Conservation (phyloP, 176 grass and related monocot species). For the Bolboschoenus planiculmis region DNA sequence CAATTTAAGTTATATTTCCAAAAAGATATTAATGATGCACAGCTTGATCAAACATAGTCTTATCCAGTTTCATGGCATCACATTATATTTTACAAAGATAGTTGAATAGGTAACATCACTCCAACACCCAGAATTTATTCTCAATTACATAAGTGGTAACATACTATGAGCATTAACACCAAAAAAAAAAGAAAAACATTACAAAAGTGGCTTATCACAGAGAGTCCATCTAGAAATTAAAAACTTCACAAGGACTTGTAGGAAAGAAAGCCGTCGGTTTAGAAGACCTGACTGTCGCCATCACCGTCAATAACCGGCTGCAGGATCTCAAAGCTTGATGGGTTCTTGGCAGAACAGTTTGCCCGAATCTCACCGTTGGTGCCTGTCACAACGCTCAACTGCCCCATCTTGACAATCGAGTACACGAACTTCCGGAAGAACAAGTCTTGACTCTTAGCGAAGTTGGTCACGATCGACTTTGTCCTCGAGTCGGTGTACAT, state of each 20-base stretch:
- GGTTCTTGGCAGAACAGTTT: constrained; percentile 46
- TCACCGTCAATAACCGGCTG: background rate
- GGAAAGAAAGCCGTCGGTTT: background rate
- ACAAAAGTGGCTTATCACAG: no score
- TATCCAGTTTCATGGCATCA: no score
- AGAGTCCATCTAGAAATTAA: background rate
- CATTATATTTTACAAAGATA: no score
- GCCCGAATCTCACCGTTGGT: constrained; percentile 38
- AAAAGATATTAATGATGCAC: no score
- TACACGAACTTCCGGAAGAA: constrained; percentile 68
- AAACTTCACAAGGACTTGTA: background rate
- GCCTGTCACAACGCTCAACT: constrained; percentile 53
- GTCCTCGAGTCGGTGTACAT: constrained; percentile 36
- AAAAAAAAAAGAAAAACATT: no score
- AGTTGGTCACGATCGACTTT: constrained; percentile 20
- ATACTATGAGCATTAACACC: no score
- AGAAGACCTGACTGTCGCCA: background rate
- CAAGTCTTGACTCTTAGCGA: constrained; percentile 34
- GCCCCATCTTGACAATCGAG: constrained; percentile 70
- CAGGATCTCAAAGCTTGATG: background rate
- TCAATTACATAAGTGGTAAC: no score
- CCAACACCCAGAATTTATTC: no score
- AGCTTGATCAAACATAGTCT: no score
- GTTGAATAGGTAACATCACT: no score
- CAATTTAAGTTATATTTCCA: no score